Evolutionary conservation across 208 protist genomes (phyloP).

Genomic region (Leishmania tropica): DNA sequence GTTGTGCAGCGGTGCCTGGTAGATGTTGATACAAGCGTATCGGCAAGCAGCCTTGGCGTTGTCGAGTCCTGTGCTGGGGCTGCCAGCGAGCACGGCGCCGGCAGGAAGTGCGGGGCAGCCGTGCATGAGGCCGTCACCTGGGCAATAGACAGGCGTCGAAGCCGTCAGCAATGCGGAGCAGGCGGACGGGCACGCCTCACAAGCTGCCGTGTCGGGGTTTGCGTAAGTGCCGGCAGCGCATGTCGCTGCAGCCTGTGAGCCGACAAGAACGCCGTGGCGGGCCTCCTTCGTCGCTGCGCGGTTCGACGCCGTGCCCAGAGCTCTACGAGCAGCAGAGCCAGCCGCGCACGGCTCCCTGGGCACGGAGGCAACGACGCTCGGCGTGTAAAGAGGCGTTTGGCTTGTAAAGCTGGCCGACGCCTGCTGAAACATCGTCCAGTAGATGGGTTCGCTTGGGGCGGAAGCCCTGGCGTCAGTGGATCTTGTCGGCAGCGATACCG

Average conservation of each 20-base stretch:
- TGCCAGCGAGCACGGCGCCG: constrained; percentile 13
- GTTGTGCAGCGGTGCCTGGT: constrained; percentile 24
- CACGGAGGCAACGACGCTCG: neutral
- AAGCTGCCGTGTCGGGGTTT: neutral
- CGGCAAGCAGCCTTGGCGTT: constrained; percentile 9
- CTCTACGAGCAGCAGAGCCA: neutral
- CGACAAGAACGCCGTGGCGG: neutral
- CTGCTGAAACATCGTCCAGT: constrained; percentile 8
- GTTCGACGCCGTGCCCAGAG: neutral
- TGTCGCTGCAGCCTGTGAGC: neutral
- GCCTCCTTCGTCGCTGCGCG: neutral
- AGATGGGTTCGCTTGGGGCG: neutral
- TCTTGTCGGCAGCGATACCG: neutral
- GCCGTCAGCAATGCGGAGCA: constrained; percentile 1
- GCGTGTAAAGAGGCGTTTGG: constrained; percentile 9
- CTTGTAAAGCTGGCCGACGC: neutral
- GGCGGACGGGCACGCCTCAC: constrained; percentile 15
- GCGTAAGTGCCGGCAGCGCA: constrained; percentile 25
- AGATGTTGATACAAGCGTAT: constrained; percentile 20
- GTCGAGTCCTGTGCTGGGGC: constrained; percentile 5
- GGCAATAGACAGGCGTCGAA: constrained; percentile 23
- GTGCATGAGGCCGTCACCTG: constrained; percentile 34
- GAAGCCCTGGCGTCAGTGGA: neutral
- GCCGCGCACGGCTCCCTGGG: constrained; percentile 1
- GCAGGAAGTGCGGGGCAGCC: constrained; percentile 19